A percentile compares a stretch with the other conserved stretches of the same genome.
phyloP scores from a whole-genome alignment of 2,329 filamentous ascomycete genomes.

The Fusarium acutatum region DNA sequence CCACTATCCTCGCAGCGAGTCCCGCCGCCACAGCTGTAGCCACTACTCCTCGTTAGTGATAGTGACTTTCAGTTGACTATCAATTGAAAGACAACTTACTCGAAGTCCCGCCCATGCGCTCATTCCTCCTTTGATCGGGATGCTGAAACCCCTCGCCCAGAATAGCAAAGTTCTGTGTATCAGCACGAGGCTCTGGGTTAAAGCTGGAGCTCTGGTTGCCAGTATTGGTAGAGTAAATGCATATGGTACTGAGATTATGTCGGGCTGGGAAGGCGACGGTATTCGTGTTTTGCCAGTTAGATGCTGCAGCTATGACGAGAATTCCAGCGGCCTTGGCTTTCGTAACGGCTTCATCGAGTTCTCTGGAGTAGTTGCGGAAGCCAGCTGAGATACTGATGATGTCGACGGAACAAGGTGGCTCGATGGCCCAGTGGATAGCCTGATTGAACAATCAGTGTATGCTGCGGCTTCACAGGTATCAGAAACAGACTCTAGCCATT shows the following conservation, averaged over 20 bases:
- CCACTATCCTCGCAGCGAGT: accelerated
- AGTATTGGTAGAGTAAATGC: not conserved
- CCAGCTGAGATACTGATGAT: not conserved
- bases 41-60: not conserved
- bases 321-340: accelerated
- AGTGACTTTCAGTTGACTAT: no score
- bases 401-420: accelerated
- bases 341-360: accelerated
- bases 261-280: not conserved
- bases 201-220: not conserved
- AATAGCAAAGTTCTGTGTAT: not conserved
- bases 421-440: not conserved
- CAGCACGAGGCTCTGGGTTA: accelerated
- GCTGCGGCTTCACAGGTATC: accelerated
- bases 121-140: not conserved
- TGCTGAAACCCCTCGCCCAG: accelerated
- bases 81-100: no score
- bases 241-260: not conserved
- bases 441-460: accelerated
- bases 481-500: not conserved
- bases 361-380: not conserved
- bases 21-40: accelerated
- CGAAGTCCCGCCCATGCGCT: not conserved
- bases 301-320: accelerated
- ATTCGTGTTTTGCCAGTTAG: not conserved